Base-by-base conservation (phyloP, 2,329 filamentous ascomycete species). In the Aspergillus sp. region DNA sequence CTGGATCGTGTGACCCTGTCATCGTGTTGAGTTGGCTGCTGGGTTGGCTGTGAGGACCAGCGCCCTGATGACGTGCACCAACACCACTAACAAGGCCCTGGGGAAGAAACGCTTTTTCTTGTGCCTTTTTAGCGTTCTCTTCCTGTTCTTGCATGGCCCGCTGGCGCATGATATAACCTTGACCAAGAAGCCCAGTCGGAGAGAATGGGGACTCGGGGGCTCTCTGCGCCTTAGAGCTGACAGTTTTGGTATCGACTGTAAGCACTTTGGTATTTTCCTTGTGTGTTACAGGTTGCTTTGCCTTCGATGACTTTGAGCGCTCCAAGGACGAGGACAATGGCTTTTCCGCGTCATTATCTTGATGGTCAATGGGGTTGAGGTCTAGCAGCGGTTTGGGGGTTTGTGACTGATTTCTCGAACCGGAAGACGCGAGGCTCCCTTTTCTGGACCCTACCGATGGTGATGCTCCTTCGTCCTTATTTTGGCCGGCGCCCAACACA, bases 301-400 rank as follows among this genome's bases (percentile, higher is more conserved):
- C 41, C 29, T 43, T 51, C 4, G 48, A 43, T 7, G 54, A 46
- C 29, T 48, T 45, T 7, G 27, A 36, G 28, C 54, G 54, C 28
- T 51, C 44, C 28, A 53, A 49, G 10, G 58, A 57, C 19, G 19
- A 19, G 19, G 19, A 19, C 19, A 19, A 19, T 35, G 54, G 50
- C 47, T 53, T 47, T 5, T 63, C 49, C 56, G 43, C 32, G 1
- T 63, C 57, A 10, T 65, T 56, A 47, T 70, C 43, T 19, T 57
- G 57, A 7, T 46, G 46, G 30, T 46, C 39, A 9, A 45, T 80
- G 5, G 75, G 72, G 35, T 76, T 71, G 58, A 82, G 67, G 49
- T 88, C 81, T 6, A 89, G 64, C 3, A 89, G 66, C 1, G 86
- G 84, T 53, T 80, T 74, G 63, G 86, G 86, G 1, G 79, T 50